These are phyloP conservation scores for Pythium rishiriense DNA, from an alignment of 352 stramenopile species.

Conservation along the genomic window DNA sequence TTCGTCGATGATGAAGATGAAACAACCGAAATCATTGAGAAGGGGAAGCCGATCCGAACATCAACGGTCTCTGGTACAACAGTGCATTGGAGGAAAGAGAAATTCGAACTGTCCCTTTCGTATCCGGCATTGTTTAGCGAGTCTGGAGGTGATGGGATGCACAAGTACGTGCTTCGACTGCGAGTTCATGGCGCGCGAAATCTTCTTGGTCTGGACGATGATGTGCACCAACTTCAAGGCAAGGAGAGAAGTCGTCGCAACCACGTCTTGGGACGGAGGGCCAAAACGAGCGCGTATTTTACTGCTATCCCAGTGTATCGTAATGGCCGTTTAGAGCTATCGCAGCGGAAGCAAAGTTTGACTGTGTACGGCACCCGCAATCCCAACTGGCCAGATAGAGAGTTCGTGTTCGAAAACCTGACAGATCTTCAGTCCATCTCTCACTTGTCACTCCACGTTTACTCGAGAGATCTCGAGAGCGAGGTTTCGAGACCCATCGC, in stretches of 20 bases:
- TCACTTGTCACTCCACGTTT: conserved; percentile 70
- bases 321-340: conserved; percentile 40
- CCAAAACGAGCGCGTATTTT: conserved; percentile 58
- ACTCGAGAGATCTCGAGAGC: conserved; percentile 49
- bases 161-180: conserved; percentile 41
- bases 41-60: conserved; percentile 42
- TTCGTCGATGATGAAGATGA: conserved; percentile 44
- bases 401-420: conserved; percentile 64
- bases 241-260: conserved; percentile 9
- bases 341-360: conserved; percentile 55
- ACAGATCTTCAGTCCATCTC: conserved; percentile 54
- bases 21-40: conserved; percentile 45
- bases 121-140: conserved; percentile 69
- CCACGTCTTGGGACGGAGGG: conserved; percentile 15
- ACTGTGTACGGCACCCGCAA: conserved; percentile 65
- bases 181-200: conserved; percentile 45
- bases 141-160: not conserved
- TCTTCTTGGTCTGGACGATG: conserved; percentile 28
- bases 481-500: conserved; percentile 35
- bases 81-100: conserved; percentile 59
- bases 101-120: conserved; percentile 59
- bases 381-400: conserved; percentile 59
- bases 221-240: not conserved
- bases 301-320: conserved; percentile 60
- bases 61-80: conserved; percentile 33